phyloP scores from a whole-genome alignment of 2,329 filamentous ascomycete genomes.

The Venturiaceae sp. region DNA sequence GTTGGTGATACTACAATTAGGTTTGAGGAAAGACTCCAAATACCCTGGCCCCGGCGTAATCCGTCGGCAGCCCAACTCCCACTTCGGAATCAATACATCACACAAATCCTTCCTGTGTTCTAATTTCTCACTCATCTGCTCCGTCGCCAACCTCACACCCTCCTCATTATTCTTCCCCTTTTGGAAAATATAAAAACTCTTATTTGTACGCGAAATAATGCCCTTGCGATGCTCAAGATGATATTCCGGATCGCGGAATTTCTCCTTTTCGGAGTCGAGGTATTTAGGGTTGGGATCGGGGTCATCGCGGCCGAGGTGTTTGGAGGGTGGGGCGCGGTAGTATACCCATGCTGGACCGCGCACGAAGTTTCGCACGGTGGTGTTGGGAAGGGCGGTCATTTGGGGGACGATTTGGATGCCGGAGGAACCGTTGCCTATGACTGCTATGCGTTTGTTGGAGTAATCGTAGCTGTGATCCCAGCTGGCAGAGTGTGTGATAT shows the following conservation, averaged over 20 bases:
- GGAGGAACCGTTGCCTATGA: constrained; percentile 23
- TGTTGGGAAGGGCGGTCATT: constrained; percentile 23
- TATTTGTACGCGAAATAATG: not conserved
- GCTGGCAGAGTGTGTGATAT: constrained; percentile 49
- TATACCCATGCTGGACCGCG: constrained; percentile 5
- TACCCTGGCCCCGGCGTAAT: constrained; percentile 10
- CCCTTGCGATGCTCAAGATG: not conserved
- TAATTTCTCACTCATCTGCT: not conserved
- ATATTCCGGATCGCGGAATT: constrained; percentile 2
- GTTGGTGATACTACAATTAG: constrained; percentile 7
- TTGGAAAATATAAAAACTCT: not conserved
- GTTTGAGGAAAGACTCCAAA: constrained; percentile 10
- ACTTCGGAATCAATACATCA: constrained; percentile 19
- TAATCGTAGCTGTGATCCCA: constrained; percentile 47
- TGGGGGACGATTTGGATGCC: constrained; percentile 25
- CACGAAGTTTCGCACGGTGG: not conserved
- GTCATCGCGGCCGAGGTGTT: constrained; percentile 4
- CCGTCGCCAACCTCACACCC: not conserved
- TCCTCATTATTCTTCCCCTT: not conserved
- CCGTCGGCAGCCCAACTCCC: constrained; percentile 15
- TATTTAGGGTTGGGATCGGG: constrained; percentile 5
- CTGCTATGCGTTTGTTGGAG: constrained; percentile 35
- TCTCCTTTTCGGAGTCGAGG: not conserved
- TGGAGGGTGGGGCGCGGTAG: not conserved
- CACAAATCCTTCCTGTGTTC: not conserved